Conservation (phyloP, 805 yeast species). For the Saturnispora gosingensis region DNA sequence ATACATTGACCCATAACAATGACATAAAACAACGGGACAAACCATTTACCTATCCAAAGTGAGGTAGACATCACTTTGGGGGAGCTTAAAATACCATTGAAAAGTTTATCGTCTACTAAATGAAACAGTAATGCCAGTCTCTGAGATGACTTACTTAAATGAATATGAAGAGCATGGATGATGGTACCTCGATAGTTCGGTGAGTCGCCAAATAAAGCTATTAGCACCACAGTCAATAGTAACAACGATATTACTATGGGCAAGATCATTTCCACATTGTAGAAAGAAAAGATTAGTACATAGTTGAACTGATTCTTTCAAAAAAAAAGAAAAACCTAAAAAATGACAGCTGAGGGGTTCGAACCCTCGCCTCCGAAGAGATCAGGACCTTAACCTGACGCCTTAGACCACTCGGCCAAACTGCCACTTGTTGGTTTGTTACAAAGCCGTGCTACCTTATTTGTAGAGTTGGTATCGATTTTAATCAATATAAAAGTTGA, state of each 20-base stretch:
- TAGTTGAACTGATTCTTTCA: neutral
- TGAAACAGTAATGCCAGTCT: constrained; percentile 4
- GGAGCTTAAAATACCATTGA: constrained; percentile 18
- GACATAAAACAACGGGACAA: constrained; percentile 36
- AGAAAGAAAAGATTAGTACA: neutral
- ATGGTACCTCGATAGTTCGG: constrained; percentile 32
- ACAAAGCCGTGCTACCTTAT: too few relatives aligned
- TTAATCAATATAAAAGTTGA: too few relatives aligned
- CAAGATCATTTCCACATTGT: neutral
- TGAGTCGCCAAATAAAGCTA: constrained; percentile 40
- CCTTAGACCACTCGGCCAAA: constrained; percentile 35
- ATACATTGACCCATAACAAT: constrained; percentile 26
- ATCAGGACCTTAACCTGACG: constrained; percentile 51
- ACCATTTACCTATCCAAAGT: constrained; percentile 29
- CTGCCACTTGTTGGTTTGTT: constrained; percentile 26
- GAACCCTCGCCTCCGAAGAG: constrained; percentile 85
- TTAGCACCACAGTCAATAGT: constrained; percentile 15
- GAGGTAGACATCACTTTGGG: constrained; percentile 8
- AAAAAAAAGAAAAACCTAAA: constrained; percentile 16
- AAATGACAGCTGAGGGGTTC: constrained; percentile 73
- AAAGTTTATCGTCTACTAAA: constrained; percentile 19
- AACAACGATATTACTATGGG: constrained; percentile 7
- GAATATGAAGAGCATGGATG: constrained; percentile 19
- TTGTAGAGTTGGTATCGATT: too few relatives aligned
- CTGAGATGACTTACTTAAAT: constrained; percentile 8